Conservation (phyloP, 306 rosid genomes). For the Begonia peltatifolia region DNA sequence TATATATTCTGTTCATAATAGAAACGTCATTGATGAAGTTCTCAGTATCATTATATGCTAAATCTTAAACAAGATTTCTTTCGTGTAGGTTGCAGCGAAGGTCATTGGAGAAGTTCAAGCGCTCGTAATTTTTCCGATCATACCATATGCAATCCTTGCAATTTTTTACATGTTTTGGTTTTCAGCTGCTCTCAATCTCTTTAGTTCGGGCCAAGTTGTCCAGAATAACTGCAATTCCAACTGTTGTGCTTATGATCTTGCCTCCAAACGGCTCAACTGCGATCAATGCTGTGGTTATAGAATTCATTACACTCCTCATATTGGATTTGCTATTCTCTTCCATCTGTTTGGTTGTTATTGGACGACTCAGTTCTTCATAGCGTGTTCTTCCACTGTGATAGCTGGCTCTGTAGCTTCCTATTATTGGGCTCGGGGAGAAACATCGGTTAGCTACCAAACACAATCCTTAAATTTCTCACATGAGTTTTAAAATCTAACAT, state of each 20-base stretch:
- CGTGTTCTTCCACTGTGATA: slow-evolving; percentile 79
- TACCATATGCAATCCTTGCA: slow-evolving; percentile 75
- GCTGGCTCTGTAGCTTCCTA: slow-evolving; percentile 94
- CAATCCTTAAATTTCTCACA: neutral
- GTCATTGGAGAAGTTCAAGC: slow-evolving; percentile 92
- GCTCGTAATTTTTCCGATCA: slow-evolving; percentile 62
- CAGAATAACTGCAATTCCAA: slow-evolving; percentile 67
- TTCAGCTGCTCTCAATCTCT: slow-evolving; percentile 71
- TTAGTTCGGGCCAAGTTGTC: slow-evolving; percentile 79
- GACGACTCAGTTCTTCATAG: slow-evolving; percentile 83
- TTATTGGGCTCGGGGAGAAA: slow-evolving; percentile 81
- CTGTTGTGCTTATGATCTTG: slow-evolving; percentile 72
- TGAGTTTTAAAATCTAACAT: too few species aligned
- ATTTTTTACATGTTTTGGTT: slow-evolving; percentile 85
- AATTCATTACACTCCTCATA: slow-evolving; percentile 65
- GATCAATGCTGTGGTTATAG: slow-evolving; percentile 78
- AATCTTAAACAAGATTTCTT: slow-evolving; percentile 7
- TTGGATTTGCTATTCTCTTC: slow-evolving; percentile 74
- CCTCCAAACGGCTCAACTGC: slow-evolving; percentile 50
- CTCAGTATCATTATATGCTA: neutral
- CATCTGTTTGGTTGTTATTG: slow-evolving; percentile 93
- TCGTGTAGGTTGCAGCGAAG: slow-evolving; percentile 76
- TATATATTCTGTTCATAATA: neutral
- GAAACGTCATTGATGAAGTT: neutral
- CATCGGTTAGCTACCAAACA: slow-evolving; percentile 53